These are phyloP conservation scores for Sugiyamaella valdiviana DNA, from an alignment of 805 yeast genomes.

Conservation along the genomic window DNA sequence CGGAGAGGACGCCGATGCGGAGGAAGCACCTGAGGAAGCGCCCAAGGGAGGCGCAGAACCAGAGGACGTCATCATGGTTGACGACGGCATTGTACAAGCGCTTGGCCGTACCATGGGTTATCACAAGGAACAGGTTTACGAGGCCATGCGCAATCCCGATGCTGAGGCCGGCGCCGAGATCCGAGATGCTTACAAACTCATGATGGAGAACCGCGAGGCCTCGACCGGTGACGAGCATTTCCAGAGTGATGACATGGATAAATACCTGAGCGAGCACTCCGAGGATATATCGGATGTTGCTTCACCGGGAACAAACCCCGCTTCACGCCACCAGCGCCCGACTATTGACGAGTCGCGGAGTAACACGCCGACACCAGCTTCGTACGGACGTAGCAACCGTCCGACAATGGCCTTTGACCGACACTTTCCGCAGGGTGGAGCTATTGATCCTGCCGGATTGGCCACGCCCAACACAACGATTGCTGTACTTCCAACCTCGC, in stretches of 20 bases:
- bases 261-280: conserved; percentile 14
- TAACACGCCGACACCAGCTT: not conserved
- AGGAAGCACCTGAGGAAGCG: conserved; percentile 27
- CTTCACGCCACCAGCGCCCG: not conserved
- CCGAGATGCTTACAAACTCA: conserved; percentile 73
- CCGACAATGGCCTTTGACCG: conserved; percentile 35
- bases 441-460: conserved; percentile 22
- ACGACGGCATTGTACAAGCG: conserved; percentile 69
- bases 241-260: conserved; percentile 20
- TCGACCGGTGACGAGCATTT: conserved; percentile 18
- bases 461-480: conserved; percentile 68
- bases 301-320: not conserved
- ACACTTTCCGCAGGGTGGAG: conserved; percentile 29
- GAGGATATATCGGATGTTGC: conserved; percentile 7
- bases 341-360: not conserved
- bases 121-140: conserved; percentile 73
- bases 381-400: conserved; percentile 28
- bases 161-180: conserved; percentile 50
- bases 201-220: conserved; percentile 59
- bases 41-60: conserved; percentile 24
- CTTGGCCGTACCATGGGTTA: conserved; percentile 83
- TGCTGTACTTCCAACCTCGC: conserved; percentile 86
- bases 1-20: conserved; percentile 8
- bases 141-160: conserved; percentile 44
- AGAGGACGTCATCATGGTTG: conserved; percentile 39